These are phyloP conservation scores for Crataegus laevigata DNA, from an alignment of 306 rosid genomes.

Conservation along the genomic window DNA sequence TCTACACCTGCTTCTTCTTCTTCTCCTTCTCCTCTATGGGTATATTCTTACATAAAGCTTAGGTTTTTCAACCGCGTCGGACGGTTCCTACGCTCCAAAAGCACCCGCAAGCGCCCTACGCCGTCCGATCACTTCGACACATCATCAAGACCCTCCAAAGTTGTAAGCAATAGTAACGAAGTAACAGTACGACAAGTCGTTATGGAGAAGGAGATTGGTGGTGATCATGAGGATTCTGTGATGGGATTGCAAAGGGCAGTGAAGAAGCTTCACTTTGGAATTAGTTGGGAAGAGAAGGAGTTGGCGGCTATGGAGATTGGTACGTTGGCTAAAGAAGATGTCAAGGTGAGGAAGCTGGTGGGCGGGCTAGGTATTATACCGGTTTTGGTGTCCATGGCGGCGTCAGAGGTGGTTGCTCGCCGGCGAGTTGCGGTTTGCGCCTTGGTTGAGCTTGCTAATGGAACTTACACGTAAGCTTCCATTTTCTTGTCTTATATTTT, in stretches of 20 bases:
- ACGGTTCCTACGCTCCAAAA: constrained; percentile 57
- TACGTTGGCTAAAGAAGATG: constrained; percentile 53
- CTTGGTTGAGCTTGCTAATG: constrained; percentile 62
- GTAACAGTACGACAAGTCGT: constrained; percentile 6
- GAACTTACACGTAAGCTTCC: constrained; percentile 64
- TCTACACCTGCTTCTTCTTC: constrained; percentile 28
- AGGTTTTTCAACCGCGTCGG: constrained; percentile 62
- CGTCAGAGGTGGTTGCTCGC: constrained; percentile 31
- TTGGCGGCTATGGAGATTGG: constrained; percentile 60
- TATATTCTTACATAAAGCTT: constrained; percentile 53
- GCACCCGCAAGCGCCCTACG: constrained; percentile 35
- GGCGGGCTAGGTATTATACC: constrained; percentile 82
- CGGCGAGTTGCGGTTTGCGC: constrained; percentile 46
- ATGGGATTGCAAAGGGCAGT: constrained; percentile 59
- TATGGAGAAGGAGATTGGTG: constrained; percentile 19
- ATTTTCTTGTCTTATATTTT: neutral
- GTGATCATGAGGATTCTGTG: constrained; percentile 20
- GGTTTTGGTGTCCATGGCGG: constrained; percentile 67
- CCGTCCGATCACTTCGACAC: constrained; percentile 22
- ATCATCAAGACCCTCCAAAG: neutral
- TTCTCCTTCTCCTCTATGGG: constrained; percentile 51
- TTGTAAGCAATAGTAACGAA: constrained; percentile 3
- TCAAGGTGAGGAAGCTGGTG: constrained; percentile 55
- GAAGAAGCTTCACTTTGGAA: constrained; percentile 88
- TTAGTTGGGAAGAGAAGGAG: constrained; percentile 72